Evolutionary conservation across 2,329 filamentous ascomycete genomes (phyloP), one percentile per base, ranked within the genome.

Genomic region (Ramularia endophylla): DNA sequence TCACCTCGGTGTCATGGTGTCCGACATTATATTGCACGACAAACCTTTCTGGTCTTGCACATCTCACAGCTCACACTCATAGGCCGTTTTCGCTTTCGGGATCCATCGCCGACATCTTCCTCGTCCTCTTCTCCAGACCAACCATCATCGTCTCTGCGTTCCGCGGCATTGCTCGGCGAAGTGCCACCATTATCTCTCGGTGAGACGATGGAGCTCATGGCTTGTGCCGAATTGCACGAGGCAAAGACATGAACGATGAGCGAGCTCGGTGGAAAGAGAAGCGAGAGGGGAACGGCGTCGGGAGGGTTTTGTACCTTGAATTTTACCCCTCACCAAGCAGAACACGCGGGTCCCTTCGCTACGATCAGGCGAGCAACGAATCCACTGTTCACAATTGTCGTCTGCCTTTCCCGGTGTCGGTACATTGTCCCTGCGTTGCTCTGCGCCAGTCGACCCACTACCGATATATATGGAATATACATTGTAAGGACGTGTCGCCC

Each of bases 1-100:
- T 3, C 22, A 25, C 22, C 11, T 25, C 22, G 22, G 22, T 29
- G 6, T 22, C 15, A 19, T 37, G 12, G 4, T 4, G 20, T 16
- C n/a, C 39, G 13, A 20, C 15, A 18, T 15, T n/a, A 18, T 7
- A 27, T 20, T 2, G 6, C 6, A 25, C 31, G 18, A 50, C 46
- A 65, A 38, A 87, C 84, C 72, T 89, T 90, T 68, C 85, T 72
- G 63, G 85, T 80, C 65, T 89, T 88, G 69, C 85, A 87, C 38
- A 85, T 73, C 65, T 89, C 85, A 59, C 85, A 77, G 55, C 70
- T 74, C 25, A 77, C 74, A 36, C 54, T 50, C 48, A 54, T 52
- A 36, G 55, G 57, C 20, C 73, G 62, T 58, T 71, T 72, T 46
- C 71, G 69, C 59, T 75, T 75, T 36, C 65, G 61, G 27, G 53